A percentile compares a stretch with the other conserved stretches of the same genome.
These are phyloP conservation scores for Thamnidium elegans DNA, from an alignment of 192 early-diverging fungal species.

Conservation along the genomic window DNA sequence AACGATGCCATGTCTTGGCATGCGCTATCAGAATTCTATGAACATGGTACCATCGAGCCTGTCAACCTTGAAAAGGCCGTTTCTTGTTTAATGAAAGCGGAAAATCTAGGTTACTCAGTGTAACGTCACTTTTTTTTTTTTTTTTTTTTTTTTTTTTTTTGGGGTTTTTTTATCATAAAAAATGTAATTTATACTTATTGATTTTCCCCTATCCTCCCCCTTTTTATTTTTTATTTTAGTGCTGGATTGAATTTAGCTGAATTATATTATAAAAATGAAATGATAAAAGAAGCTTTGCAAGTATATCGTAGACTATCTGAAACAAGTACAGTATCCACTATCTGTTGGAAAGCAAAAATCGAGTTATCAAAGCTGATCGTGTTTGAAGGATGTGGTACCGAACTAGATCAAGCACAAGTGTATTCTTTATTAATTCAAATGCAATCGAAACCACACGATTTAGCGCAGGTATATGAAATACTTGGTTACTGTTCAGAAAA, in stretches of 20 bases:
- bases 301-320: not conserved
- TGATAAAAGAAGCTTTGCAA: conserved; percentile 9
- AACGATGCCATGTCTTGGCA: conserved; percentile 29
- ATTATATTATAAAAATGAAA: conserved; percentile 16
- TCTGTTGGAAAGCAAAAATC: not conserved
- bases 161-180: no score
- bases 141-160: not conserved
- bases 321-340: no score
- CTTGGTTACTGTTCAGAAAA: conserved; percentile 25
- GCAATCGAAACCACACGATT: no score
- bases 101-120: conserved; percentile 25
- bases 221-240: no score
- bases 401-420: not conserved
- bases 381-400: not conserved
- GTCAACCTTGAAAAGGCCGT: conserved; percentile 31
- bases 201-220: no score
- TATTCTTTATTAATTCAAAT: not conserved
- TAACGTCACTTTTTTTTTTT: conserved; percentile 2
- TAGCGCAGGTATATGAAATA: no score
- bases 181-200: not conserved
- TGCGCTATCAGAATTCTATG: conserved; percentile 31
- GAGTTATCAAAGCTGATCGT: not conserved
- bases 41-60: conserved; percentile 36
- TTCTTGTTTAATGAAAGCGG: conserved; percentile 29
- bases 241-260: conserved; percentile 24